Conservation (phyloP, 306 rosid genomes). For the Lagenaria siceraria region DNA sequence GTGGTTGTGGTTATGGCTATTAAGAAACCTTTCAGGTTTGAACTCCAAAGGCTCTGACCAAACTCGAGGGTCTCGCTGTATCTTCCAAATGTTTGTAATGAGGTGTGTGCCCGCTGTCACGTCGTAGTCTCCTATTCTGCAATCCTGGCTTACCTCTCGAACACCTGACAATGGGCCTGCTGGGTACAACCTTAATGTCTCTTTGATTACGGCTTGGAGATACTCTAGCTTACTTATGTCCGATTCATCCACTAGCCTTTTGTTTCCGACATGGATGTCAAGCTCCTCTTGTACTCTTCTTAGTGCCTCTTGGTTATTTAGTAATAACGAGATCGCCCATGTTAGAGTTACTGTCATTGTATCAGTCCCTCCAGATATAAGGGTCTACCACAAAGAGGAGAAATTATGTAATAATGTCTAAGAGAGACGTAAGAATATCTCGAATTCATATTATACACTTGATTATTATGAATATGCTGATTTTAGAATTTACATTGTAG, state of each 20-base stretch:
- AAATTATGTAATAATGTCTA: too few relatives aligned
- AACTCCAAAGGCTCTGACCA: conserved; percentile 41
- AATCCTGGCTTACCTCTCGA: conserved; percentile 26
- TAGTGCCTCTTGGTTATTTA: conserved; percentile 21
- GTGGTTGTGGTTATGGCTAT: conserved; percentile 14
- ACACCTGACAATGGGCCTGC: conserved; percentile 29
- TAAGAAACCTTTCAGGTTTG: conserved; percentile 46
- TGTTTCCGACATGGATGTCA: conserved; percentile 40
- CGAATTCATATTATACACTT: too few relatives aligned
- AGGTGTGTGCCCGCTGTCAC: conserved; percentile 31
- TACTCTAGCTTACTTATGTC: conserved; percentile 35
- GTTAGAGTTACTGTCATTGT: conserved; percentile 29
- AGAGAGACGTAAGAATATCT: too few relatives aligned
- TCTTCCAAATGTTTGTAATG: conserved; percentile 33
- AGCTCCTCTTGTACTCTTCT: conserved; percentile 30
- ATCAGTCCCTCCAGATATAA: conserved; percentile 35
- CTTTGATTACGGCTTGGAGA: conserved; percentile 13
- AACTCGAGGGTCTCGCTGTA: conserved; percentile 34
- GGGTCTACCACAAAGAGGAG: neutral
- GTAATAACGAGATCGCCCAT: conserved; percentile 25
- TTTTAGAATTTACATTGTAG: too few relatives aligned
- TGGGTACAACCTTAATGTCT: conserved; percentile 31
- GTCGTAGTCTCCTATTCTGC: conserved; percentile 26
- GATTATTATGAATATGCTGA: too few relatives aligned
- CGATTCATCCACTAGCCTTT: conserved; percentile 27